Evolutionary conservation across 257 asterid species (phyloP).

Genomic region (Solanum gracilifrons): DNA sequence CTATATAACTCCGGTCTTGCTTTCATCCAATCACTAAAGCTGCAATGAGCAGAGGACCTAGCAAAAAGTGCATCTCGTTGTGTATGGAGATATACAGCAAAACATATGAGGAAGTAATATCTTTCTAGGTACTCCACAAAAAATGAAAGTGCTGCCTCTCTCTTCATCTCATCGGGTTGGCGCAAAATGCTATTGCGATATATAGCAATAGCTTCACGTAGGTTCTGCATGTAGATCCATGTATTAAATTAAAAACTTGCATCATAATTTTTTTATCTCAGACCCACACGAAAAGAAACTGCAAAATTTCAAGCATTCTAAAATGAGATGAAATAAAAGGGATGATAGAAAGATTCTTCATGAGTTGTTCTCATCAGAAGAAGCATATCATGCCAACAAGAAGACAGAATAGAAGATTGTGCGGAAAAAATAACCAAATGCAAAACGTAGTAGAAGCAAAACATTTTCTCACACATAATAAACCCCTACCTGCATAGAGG

Average conservation of each 20-base stretch:
- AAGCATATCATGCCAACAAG: background rate
- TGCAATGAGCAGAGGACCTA: slow-evolving; percentile 48
- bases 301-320: background rate
- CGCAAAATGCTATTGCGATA: slow-evolving; percentile 85
- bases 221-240: slow-evolving; percentile 46
- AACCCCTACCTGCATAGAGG: slow-evolving; percentile 86
- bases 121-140: slow-evolving; percentile 97
- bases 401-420: background rate
- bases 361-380: background rate
- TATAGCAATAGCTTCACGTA: slow-evolving; percentile 91
- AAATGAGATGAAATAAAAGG: background rate
- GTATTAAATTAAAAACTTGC: slow-evolving; percentile 7
- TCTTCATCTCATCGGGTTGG: slow-evolving; percentile 96
- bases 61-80: slow-evolving; percentile 63
- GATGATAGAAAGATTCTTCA: background rate
- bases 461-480: background rate
- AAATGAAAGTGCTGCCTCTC: slow-evolving; percentile 93
- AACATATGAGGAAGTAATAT: slow-evolving; percentile 95
- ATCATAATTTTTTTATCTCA: background rate
- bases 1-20: slow-evolving; percentile 95
- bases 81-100: slow-evolving; percentile 88
- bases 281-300: background rate
- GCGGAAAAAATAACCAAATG: background rate
- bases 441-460: background rate
- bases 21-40: slow-evolving; percentile 95